Evolutionary conservation across 2,329 filamentous ascomycete genomes (phyloP), one percentile per base, ranked within the genome.

Genomic region (Alternaria triticimaculans): DNA sequence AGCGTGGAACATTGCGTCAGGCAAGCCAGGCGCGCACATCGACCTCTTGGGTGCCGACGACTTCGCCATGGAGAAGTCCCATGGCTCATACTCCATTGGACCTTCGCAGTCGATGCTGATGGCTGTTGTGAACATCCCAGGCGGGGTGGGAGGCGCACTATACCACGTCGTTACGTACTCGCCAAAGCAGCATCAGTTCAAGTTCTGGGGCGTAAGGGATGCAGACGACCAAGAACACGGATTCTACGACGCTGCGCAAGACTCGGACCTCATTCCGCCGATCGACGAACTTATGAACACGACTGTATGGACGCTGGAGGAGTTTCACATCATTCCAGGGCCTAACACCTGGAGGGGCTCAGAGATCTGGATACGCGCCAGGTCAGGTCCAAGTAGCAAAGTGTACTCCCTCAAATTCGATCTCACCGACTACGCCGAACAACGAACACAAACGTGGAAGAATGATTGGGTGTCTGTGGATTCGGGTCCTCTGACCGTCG

Each of bases 171-270:
- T 93, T 41, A 95, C 93, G 9, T 97, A 94, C 79, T 97, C 94
- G 11, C 95, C 96, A 0, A 89, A 96, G 67, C 92, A 94, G 28
- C 88, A 96, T 37, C 91, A 95, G 76, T 98, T 99, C 85, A 98
- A 97, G 79, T 94, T 99, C 76, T 99, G 94, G 93, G 87, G 88
- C 57, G 87, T 91, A 18, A 87, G 89, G 69, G 87, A 90, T 57
- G 87, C 87, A 70, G 85, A 91, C 72, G 67, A 82, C 70, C 68
- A 81, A 68, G 84, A 82, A 3, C 78, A 93, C 20, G 85, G 89
- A 9, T 84, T 96, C 14, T 87, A 89, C 66, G 93, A 96, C 71
- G 82, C 93, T 21, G 94, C 92, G 70, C 87, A 91, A 0, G 84
- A 86, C 11, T 76, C 82, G 8, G 83, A 86, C 12, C 83, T 96